Base-by-base conservation (phyloP, 2,329 filamentous ascomycete species). In the Penicillium sp. region DNA sequence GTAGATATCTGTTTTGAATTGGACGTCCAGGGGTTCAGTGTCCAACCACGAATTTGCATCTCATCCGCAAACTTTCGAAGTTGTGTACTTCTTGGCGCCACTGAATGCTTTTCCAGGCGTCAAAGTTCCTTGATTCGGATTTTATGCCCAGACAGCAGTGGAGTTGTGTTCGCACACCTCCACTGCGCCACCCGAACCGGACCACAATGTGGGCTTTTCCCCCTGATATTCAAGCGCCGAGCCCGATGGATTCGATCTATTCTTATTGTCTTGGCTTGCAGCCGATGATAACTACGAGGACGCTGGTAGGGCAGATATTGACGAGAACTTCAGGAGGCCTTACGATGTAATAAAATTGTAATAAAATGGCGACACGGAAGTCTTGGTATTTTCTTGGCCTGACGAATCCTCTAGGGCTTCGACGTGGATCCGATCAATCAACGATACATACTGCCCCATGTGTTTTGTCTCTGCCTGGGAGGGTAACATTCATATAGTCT, bases 331-430 rank as follows among this genome's bases (percentile, higher is more conserved):
- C 46, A 43, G 33, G 32, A 44, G 23, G 12, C 42, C 42, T 41
- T 38, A 28, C 42, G 6, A 33, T 45, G n/a, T 40, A 24, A 29
- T 25, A 42, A 31, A 27, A 29, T 25, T 44, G 47, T 47, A 44
- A 42, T 6, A 28, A 8, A 9, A 28, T 23, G 20, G 20, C 3
- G 3, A 23, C 42, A 42, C 38, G 28, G 23, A 24, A 33, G 53
- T 50, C 56, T 56, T 59, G 56, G 47, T 53, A 38, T 50, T 46
- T 49, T 53, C 58, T 59, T 60, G 58, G 58, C 58, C 37, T 20
- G 32, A 46, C 43, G 32, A 43, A 51, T 50, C 44, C 18, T 15
- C 41, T 3, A 31, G 13, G 42, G 25, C n/a, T 44, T 47, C 23
- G 10, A 40, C 10, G 32, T 31, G 28, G 18, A 37, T 37, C 33